Base-by-base conservation (phyloP, 2,329 filamentous ascomycete species). In the Rhinocladiella similis region DNA sequence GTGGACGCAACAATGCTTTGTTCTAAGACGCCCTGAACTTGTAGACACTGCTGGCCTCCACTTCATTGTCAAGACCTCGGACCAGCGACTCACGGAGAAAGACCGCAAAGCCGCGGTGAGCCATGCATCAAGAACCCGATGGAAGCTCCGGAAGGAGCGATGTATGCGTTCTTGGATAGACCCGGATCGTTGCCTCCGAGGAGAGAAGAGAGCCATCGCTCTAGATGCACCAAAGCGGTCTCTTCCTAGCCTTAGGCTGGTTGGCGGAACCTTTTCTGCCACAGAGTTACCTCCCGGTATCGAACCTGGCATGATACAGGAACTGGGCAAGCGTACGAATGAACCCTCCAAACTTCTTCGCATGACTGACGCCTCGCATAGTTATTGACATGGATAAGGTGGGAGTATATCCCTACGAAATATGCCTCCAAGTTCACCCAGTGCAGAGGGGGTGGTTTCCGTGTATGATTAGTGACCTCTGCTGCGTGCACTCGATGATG, bases 361-460 rank as follows among this genome's bases (percentile, higher is more conserved):
- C n/a, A n/a, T n/a, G n/a, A n/a, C n/a, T n/a, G n/a, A n/a, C n/a
- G n/a, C n/a, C n/a, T n/a, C n/a, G n/a, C n/a, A 27, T 25, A 52
- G 50, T 46, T 10, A 43, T 46, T 12, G 13, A 52, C 22, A 19
- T 52, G 14, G 38, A 52, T n/a, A 16, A 52, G 39, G 9, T 19
- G 13, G 50, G 42, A 18, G 13, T 45, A 12, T 52, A 52, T 45
- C 50, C 50, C 14, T 52, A 52, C 38, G 50, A 52, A 3, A 38
- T 47, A 7, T 52, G 50, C 14, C 50, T 52, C n/a, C 50, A 38
- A 16, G 38, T 45, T 5, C 50, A 52, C 35, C 50, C 50, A 16
- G 50, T 52, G n/a, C 25, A 52, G 12, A 25, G 38, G 14, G 50
- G 50, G 3, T 52, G 49, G 49, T 51, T 51, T 16, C 36, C 49